Percentiles rank a stretch among this genome's conserved stretches.
Evolutionary conservation across 495 filamentous ascomycete species (phyloP).

Genomic region (Viridothelium virens): DNA sequence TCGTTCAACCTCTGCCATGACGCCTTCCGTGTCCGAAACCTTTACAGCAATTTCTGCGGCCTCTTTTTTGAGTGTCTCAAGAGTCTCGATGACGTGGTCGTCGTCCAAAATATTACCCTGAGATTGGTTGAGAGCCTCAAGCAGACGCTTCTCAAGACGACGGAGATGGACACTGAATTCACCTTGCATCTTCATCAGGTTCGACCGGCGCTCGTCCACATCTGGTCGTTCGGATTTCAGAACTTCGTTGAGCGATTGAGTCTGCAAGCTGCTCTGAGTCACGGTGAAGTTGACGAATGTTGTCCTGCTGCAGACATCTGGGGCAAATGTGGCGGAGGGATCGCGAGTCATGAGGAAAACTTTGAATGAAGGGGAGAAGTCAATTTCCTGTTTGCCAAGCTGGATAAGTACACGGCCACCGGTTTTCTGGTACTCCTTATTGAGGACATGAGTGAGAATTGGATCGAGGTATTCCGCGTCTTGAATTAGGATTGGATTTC

Average conservation of each 20-base stretch:
- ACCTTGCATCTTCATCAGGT: slow-evolving; percentile 95
- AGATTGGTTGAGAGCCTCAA: slow-evolving; percentile 95
- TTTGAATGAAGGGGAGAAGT: slow-evolving; percentile 96
- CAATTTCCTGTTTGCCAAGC: slow-evolving; percentile 96
- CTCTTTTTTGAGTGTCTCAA: slow-evolving; percentile 96
- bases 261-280: slow-evolving; percentile 96
- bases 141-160: slow-evolving; percentile 87
- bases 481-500: slow-evolving; percentile 96
- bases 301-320: slow-evolving; percentile 94
- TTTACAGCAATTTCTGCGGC: slow-evolving; percentile 92
- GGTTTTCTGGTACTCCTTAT: slow-evolving; percentile 99
- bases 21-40: slow-evolving; percentile 92
- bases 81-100: slow-evolving; percentile 93
- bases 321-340: slow-evolving; percentile 92
- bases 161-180: slow-evolving; percentile 97
- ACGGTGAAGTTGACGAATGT: slow-evolving; percentile 99
- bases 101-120: slow-evolving; percentile 97
- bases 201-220: slow-evolving; percentile 92
- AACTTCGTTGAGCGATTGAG: slow-evolving; percentile 92
- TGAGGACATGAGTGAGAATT: slow-evolving; percentile 95
- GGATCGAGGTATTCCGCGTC: slow-evolving; percentile 96
- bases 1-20: slow-evolving; percentile 94
- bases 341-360: slow-evolving; percentile 92
- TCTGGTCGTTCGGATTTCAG: slow-evolving; percentile 95
- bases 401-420: slow-evolving; percentile 97